phyloP scores from a whole-genome alignment of 441 rosid genomes.

The Francoa sonchifolia region DNA sequence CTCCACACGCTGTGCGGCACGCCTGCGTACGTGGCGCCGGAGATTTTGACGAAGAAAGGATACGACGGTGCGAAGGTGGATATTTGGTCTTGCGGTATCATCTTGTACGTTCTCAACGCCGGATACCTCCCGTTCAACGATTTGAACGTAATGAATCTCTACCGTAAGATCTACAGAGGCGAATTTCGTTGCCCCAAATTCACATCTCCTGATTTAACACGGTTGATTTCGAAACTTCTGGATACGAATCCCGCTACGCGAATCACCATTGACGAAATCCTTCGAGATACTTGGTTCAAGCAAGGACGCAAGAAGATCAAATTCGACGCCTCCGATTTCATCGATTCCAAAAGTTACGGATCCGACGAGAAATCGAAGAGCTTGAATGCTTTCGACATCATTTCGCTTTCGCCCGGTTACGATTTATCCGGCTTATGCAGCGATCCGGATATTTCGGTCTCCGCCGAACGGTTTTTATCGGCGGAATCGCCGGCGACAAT shows the following conservation, averaged over 20 bases:
- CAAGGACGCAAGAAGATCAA: conserved; percentile 24
- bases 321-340: conserved; percentile 26
- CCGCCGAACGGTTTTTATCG: conserved; percentile 30
- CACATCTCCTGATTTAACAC: conserved; percentile 50
- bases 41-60: conserved; percentile 63
- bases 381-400: conserved; percentile 38
- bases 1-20: conserved; percentile 62
- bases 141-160: conserved; percentile 73
- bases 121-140: conserved; percentile 85
- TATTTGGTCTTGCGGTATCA: conserved; percentile 80
- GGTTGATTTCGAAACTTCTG: conserved; percentile 34
- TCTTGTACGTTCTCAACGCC: conserved; percentile 62
- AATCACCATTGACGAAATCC: conserved; percentile 60
- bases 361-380: too few relatives aligned
- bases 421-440: conserved; percentile 24
- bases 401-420: conserved; percentile 27
- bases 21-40: conserved; percentile 64
- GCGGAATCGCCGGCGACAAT: conserved; percentile 22
- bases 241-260: conserved; percentile 39
- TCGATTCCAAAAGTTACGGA: conserved; percentile 25
- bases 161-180: conserved; percentile 77
- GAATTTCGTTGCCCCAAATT: conserved; percentile 58
- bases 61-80: conserved; percentile 85
- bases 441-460: conserved; percentile 12
- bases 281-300: conserved; percentile 38